Evolutionary conservation across 2,329 filamentous ascomycete species (phyloP).

Genomic region (Eutypa lata): DNA sequence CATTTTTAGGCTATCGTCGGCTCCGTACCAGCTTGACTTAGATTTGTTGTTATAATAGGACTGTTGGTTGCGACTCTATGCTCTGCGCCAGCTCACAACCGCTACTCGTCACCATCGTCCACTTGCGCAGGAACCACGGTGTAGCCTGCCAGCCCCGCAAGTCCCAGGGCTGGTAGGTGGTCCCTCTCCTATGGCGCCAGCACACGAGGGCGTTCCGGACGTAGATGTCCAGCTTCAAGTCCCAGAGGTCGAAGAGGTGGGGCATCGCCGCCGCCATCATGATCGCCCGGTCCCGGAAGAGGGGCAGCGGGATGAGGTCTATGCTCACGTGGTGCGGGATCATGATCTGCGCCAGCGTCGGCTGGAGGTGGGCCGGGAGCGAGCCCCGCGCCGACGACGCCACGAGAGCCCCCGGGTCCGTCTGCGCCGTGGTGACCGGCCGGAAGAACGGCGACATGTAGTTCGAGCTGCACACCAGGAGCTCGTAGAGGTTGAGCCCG

Average conservation of each 20-base stretch:
- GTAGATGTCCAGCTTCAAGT: constrained; percentile 35
- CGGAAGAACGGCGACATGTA: constrained; percentile 34
- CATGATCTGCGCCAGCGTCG: constrained; percentile 35
- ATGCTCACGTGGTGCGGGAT: constrained; percentile 34
- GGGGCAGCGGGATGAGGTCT: constrained; percentile 33
- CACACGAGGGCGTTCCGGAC: constrained; percentile 25
- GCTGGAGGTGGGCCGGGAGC: constrained; percentile 30
- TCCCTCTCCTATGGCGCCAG: constrained; percentile 6
- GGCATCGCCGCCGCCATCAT: constrained; percentile 27
- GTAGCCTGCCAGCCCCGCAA: constrained; percentile 16
- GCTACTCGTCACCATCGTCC: constrained; percentile 6
- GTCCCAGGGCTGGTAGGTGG: constrained; percentile 31
- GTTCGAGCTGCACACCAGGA: constrained; percentile 15
- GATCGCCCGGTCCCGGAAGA: constrained; percentile 30
- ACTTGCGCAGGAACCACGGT: constrained; percentile 15
- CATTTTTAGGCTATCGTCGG: too few relatives aligned
- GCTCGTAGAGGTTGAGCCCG: constrained; percentile 19
- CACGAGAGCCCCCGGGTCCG: constrained; percentile 19
- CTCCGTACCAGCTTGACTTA: too few relatives aligned
- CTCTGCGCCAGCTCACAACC: too few relatives aligned
- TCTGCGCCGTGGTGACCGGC: constrained; percentile 6
- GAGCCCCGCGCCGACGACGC: constrained; percentile 8
- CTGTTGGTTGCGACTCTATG: too few relatives aligned
- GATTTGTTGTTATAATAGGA: too few relatives aligned
- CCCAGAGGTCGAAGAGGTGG: constrained; percentile 27